Percentiles rank a stretch among this genome's conserved stretches.
Evolutionary conservation across 805 yeast genomes (phyloP).

Genomic region (Ogataea henricii): DNA sequence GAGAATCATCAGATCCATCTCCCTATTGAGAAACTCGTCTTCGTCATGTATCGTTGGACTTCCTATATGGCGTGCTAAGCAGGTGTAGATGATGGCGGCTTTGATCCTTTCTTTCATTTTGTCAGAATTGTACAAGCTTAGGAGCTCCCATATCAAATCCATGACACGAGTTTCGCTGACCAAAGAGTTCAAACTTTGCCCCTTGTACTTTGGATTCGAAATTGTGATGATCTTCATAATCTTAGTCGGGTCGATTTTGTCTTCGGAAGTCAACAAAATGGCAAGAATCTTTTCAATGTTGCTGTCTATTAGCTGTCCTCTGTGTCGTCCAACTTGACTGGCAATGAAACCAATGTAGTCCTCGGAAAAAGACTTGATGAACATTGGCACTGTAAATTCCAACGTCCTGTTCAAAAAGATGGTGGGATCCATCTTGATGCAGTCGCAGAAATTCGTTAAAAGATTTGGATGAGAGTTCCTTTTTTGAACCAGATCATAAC

Average conservation of each 20-base stretch:
- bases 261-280: constrained; percentile 53
- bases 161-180: constrained; percentile 28
- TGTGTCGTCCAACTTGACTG: constrained; percentile 44
- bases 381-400: constrained; percentile 73
- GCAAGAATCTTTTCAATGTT: constrained; percentile 59
- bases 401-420: constrained; percentile 70
- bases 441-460: constrained; percentile 59
- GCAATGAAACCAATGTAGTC: constrained; percentile 69
- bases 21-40: constrained; percentile 38
- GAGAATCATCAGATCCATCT: constrained; percentile 59
- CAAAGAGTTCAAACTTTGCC: constrained; percentile 38
- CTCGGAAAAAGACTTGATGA: constrained; percentile 64
- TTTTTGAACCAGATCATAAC: constrained; percentile 61
- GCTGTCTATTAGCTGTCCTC: constrained; percentile 48
- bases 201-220: constrained; percentile 47
- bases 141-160: constrained; percentile 43
- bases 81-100: constrained; percentile 41
- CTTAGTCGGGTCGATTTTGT: constrained; percentile 47
- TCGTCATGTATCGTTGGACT: constrained; percentile 30
- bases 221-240: constrained; percentile 55
- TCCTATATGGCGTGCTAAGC: constrained; percentile 22
- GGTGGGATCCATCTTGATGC: constrained; percentile 61
- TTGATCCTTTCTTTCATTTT: constrained; percentile 35
- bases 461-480: constrained; percentile 51
- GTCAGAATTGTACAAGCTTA: constrained; percentile 42